These are phyloP conservation scores for Mortierella polycephala DNA, from an alignment of 371 early-diverging fungal genomes.

Conservation along the genomic window DNA sequence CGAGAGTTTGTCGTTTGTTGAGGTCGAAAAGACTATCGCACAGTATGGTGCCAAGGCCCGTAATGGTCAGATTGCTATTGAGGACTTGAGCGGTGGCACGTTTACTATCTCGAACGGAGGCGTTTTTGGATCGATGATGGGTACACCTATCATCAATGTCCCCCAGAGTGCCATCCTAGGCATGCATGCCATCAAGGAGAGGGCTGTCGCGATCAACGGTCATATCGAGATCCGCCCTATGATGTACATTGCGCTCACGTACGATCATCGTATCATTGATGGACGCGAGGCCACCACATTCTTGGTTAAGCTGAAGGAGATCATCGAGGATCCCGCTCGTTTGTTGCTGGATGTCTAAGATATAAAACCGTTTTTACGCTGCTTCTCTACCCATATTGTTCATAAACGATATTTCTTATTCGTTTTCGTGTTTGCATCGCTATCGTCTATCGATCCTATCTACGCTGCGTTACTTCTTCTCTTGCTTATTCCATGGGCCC, in stretches of 20 bases:
- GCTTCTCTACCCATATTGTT: neutral
- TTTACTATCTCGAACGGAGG: constrained; percentile 99
- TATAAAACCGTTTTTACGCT: neutral
- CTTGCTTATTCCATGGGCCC: constrained; percentile 18
- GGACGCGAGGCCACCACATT: constrained; percentile 99
- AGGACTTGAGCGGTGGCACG: constrained; percentile 98
- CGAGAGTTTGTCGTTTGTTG: constrained; percentile 85
- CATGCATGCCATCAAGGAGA: constrained; percentile 98
- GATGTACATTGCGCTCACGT: constrained; percentile 98
- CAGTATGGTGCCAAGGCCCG: constrained; percentile 93
- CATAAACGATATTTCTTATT: neutral
- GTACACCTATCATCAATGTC: constrained; percentile 98
- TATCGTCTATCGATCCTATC: neutral
- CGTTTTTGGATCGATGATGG: constrained; percentile 95
- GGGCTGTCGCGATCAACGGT: constrained; percentile 94
- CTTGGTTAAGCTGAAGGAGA: constrained; percentile 95
- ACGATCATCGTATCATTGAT: constrained; percentile 98
- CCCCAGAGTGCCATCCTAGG: constrained; percentile 98
- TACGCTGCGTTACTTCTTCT: neutral
- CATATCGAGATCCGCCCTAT: constrained; percentile 96
- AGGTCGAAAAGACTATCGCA: constrained; percentile 92
- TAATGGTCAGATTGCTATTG: constrained; percentile 94
- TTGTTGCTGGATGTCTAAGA: constrained; percentile 84
- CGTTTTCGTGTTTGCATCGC: neutral
- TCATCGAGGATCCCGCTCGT: constrained; percentile 95